Evolutionary conservation across 345 rosid genomes (phyloP), one percentile per base, ranked within the genome.

Genomic region (Syzygium aqueum): DNA sequence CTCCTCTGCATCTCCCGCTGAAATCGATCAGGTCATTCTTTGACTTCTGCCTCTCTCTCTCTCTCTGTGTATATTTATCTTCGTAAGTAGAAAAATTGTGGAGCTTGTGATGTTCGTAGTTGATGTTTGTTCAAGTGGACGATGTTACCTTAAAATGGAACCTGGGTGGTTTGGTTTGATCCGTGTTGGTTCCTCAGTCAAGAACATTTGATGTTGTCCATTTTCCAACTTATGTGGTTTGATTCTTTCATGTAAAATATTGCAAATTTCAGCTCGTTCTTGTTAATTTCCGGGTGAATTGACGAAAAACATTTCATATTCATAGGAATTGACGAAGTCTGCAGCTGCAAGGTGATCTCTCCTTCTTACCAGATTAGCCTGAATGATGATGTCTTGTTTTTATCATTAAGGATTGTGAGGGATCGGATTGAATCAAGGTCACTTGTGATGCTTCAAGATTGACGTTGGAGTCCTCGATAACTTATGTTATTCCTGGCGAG

Each of bases 311-410:
- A 7, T 73, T 73, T 73, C 49, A 22, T 19, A 40, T 85, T 46
- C 49, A 3, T 86, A 93, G 95, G 92, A 87, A 16, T 50, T 77
- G 17, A 92, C 33, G 84, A 92, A 91, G 80, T 89, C 94, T 88
- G 90, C 89, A 40, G 87, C 88, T 37, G 50, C 85, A 5, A 94
- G 97, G 97, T 95, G 77, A 88, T 85, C 53, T 51, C 86, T 57
- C 50, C 82, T 63, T 46, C 84, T 87, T 59, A 77, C n/a, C 27
- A 40, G 28, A 51, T 51, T 53, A 53, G 54, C 16, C 27, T 37
- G 80, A 73, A 73, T 73, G 80, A 49, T 19, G 80, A 73, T 37
- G 49, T 73, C 49, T 37, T 73, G 10, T 73, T 37, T 73, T 33
- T 33, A 9, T 0, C 49, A 9, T 37, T 73, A 37, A 37, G 25